Conservation (phyloP, 2,329 filamentous ascomycete species). For the Penicillium sp. region DNA sequence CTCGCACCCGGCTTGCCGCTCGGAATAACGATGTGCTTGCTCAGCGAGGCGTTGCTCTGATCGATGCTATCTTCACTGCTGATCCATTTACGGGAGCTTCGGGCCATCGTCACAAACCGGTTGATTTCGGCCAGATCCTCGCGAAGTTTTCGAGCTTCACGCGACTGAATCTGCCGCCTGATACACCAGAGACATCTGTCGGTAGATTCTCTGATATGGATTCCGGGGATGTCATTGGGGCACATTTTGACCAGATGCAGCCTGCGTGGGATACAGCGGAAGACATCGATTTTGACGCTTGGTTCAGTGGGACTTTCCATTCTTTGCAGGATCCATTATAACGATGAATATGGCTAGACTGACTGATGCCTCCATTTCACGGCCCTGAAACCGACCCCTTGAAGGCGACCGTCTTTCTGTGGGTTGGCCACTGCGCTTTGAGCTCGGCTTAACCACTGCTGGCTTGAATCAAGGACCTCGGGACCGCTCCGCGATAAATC, state of each 20-base stretch:
- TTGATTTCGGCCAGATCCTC: constrained; percentile 25
- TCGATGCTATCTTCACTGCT: constrained; percentile 27
- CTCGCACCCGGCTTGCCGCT: constrained; percentile 23
- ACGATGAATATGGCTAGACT: not conserved
- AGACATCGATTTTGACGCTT: constrained; percentile 27
- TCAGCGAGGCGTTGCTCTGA: constrained; percentile 28
- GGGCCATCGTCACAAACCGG: constrained; percentile 8
- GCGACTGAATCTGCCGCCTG: constrained; percentile 12
- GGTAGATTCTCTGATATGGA: constrained; percentile 13
- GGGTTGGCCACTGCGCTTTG: too few relatives aligned
- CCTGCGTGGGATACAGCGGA: constrained; percentile 21
- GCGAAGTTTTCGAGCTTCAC: constrained; percentile 26
- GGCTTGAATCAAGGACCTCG: too few relatives aligned
- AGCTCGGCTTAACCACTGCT: too few relatives aligned
- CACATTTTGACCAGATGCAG: constrained; percentile 22
- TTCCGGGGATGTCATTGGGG: constrained; percentile 10
- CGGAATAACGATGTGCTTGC: constrained; percentile 26
- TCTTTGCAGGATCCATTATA: constrained; percentile 12
- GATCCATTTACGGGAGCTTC: constrained; percentile 9
- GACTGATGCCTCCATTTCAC: too few relatives aligned
- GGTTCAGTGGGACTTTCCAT: constrained; percentile 29
- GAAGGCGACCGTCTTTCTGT: too few relatives aligned
- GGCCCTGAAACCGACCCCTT: too few relatives aligned
- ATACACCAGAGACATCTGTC: constrained; percentile 18
- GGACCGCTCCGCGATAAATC: too few relatives aligned